A percentile compares a stretch with the other conserved stretches of the same genome.
These are phyloP conservation scores for Prunus kanzakura DNA, from an alignment of 306 rosid species.

Conservation along the genomic window DNA sequence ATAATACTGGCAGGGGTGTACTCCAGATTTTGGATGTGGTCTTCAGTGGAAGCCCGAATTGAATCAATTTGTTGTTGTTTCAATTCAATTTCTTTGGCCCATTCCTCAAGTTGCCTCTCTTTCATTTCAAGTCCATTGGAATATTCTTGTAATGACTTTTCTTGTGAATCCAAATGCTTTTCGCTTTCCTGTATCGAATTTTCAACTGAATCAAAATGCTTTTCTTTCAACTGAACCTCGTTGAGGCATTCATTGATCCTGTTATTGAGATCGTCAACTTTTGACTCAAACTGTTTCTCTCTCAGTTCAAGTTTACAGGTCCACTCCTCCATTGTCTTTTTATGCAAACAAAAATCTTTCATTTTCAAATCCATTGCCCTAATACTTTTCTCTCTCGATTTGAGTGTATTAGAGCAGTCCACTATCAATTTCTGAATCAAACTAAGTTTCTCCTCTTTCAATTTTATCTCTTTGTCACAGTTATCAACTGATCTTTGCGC, in stretches of 20 bases:
- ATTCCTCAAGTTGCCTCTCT: constrained; percentile 14
- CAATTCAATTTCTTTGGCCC: constrained; percentile 18
- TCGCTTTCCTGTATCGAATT: constrained; percentile 4
- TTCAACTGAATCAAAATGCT: background rate
- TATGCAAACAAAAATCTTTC: background rate
- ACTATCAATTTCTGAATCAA: background rate
- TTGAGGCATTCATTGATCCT: constrained; percentile 6
- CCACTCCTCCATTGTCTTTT: constrained; percentile 1
- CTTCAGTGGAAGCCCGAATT: background rate
- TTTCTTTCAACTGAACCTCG: constrained; percentile 25
- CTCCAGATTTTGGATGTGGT: background rate
- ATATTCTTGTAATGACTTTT: background rate
- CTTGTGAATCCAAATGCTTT: background rate
- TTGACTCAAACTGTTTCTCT: background rate
- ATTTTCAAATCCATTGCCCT: background rate
- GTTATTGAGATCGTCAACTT: background rate
- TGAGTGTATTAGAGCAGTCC: constrained; percentile 17
- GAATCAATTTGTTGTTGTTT: constrained; percentile 20
- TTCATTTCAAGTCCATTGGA: constrained; percentile 15
- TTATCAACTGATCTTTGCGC: constrained; percentile 18
- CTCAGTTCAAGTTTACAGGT: background rate
- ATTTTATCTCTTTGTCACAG: constrained; percentile 20
- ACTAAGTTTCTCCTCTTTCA: background rate
- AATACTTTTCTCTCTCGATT: background rate
- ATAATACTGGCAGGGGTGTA: background rate